Percentiles rank a stretch among this genome's conserved stretches.
Conservation (phyloP, 805 yeast genomes). For the Wickerhamiella azymoides region DNA sequence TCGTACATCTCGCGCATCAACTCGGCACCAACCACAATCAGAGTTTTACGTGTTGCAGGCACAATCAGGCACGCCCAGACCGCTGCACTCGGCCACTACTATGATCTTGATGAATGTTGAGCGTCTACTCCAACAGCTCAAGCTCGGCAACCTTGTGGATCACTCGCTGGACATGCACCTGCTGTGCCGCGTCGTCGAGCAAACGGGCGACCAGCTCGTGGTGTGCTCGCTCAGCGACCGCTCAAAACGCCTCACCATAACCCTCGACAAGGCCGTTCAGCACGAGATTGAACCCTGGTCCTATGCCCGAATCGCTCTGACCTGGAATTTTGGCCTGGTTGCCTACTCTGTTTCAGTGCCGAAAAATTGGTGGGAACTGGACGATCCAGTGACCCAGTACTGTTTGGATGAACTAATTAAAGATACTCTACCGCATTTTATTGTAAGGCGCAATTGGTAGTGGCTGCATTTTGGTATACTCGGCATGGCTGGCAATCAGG, state of each 20-base stretch:
- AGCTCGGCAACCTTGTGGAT: background rate
- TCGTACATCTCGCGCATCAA: conserved; percentile 32
- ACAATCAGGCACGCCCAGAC: conserved; percentile 58
- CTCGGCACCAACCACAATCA: conserved; percentile 37
- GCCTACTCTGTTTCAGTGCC: background rate
- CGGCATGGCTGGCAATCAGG: too few relatives aligned
- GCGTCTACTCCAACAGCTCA: background rate
- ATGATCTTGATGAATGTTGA: background rate
- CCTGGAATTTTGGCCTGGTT: background rate
- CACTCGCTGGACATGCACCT: background rate
- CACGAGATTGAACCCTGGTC: background rate
- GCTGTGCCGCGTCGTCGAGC: background rate
- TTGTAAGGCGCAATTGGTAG: background rate
- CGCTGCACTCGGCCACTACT: background rate
- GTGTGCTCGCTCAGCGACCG: background rate
- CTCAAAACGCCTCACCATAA: background rate
- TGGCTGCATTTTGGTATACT: too few relatives aligned
- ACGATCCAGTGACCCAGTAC: background rate
- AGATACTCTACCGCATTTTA: background rate
- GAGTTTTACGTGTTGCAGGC: conserved; percentile 64
- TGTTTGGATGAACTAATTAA: background rate
- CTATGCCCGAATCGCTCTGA: background rate
- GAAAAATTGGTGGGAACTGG: background rate
- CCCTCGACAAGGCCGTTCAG: background rate
- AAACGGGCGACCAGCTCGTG: background rate